Evolutionary conservation across 768 basidiomycete species (phyloP).

Genomic region (Butyriboletus loyo): DNA sequence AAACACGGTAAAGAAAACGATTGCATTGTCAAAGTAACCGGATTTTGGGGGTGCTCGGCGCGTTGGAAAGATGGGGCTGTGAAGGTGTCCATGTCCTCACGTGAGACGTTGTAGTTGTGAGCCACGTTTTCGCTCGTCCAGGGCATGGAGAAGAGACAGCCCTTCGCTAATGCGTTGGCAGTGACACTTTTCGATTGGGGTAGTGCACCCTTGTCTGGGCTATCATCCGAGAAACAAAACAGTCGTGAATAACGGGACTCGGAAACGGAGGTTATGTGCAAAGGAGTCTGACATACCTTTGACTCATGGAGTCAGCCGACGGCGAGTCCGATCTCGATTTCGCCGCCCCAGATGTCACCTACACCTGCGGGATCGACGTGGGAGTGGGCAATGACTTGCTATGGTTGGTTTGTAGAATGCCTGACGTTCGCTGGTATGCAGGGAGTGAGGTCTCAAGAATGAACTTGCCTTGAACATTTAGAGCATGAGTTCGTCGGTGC

Average conservation of each 20-base stretch:
- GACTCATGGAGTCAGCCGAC: constrained; percentile 87
- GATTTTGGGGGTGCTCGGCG: constrained; percentile 69
- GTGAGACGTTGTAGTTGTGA: constrained; percentile 62
- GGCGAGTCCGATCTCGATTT: constrained; percentile 77
- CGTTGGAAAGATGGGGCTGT: constrained; percentile 75
- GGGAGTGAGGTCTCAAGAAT: neutral
- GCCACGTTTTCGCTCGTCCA: constrained; percentile 91
- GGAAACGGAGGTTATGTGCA: neutral
- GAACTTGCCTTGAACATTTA: constrained; percentile 70
- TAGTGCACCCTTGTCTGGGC: constrained; percentile 63
- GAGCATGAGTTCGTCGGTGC: constrained; percentile 74
- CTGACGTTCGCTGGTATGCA: neutral
- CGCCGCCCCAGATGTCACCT: constrained; percentile 73
- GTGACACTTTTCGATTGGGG: constrained; percentile 60
- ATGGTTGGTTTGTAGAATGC: neutral
- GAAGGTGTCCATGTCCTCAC: constrained; percentile 73
- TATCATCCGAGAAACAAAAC: constrained; percentile 21
- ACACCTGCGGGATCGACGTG: constrained; percentile 62
- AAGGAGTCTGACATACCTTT: constrained; percentile 46
- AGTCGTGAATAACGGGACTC: neutral
- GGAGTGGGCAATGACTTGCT: constrained; percentile 61
- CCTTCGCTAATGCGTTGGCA: constrained; percentile 50
- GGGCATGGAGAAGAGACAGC: constrained; percentile 74
- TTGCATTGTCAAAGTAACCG: constrained; percentile 65
- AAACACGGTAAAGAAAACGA: constrained; percentile 71